Percentiles rank a stretch among this genome's conserved stretches.
These are phyloP conservation scores for Kodamaea hsintzibuensis DNA, from an alignment of 805 yeast genomes.

Conservation along the genomic window DNA sequence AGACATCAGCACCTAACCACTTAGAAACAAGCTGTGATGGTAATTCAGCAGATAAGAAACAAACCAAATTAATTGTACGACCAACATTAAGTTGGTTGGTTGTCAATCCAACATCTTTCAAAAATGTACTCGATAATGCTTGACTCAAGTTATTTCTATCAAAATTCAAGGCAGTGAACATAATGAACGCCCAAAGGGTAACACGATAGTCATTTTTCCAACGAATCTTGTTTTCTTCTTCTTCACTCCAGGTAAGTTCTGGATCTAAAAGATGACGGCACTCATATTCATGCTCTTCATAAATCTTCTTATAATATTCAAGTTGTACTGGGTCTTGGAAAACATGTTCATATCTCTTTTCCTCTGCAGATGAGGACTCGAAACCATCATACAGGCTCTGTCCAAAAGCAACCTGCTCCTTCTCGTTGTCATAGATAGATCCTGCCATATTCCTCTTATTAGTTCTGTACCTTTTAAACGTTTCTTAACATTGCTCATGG, in stretches of 20 bases:
- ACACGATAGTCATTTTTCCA: conserved; percentile 25
- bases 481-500: background rate
- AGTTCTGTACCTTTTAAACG: background rate
- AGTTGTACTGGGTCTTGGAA: conserved; percentile 46
- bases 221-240: conserved; percentile 21
- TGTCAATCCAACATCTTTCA: conserved; percentile 21
- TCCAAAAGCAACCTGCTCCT: background rate
- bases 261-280: conserved; percentile 60
- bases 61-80: conserved; percentile 21
- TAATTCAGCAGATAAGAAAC: conserved; percentile 25
- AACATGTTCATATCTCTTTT: conserved; percentile 7
- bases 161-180: conserved; percentile 25
- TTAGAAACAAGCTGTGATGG: conserved; percentile 29
- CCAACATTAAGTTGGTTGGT: conserved; percentile 27
- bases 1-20: conserved; percentile 26
- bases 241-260: conserved; percentile 35
- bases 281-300: conserved; percentile 54
- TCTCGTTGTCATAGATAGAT: background rate
- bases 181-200: conserved; percentile 22
- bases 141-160: conserved; percentile 26
- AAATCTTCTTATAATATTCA: conserved; percentile 44
- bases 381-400: conserved; percentile 2
- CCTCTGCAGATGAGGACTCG: conserved; percentile 1
- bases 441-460: background rate
- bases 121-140: conserved; percentile 25